A percentile compares a stretch with the other conserved stretches of the same genome.
phyloP scores from a whole-genome alignment of 176 grass and related monocot species.

The Bolboschoenus planiculmis region DNA sequence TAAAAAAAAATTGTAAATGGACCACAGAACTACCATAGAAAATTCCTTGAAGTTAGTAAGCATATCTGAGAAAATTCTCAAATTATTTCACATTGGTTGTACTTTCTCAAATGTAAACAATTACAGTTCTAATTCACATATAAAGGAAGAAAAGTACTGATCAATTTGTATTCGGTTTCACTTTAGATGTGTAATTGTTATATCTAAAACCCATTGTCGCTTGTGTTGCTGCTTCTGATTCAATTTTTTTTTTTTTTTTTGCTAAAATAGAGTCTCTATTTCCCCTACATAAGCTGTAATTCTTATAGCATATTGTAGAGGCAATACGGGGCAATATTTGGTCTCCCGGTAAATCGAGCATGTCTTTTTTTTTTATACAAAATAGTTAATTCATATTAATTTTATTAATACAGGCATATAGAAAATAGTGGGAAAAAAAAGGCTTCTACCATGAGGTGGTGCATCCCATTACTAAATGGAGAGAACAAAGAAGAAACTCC shows the following conservation, averaged over 20 bases:
- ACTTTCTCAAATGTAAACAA: background rate
- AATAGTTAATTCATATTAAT: background rate
- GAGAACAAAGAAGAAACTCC: conserved; percentile 23
- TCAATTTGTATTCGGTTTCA: background rate
- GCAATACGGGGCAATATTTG: background rate
- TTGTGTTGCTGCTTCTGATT: background rate
- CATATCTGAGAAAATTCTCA: background rate
- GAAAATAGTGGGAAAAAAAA: background rate
- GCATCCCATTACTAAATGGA: conserved; percentile 55
- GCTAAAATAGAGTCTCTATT: background rate
- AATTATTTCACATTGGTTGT: background rate
- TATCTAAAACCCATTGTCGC: too few species aligned
- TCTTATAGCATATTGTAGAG: background rate
- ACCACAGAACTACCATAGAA: background rate
- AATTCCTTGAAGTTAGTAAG: background rate
- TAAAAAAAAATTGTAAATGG: background rate
- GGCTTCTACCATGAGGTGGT: conserved; percentile 51
- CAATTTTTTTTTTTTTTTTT: background rate
- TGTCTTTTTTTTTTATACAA: background rate
- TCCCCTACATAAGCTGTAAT: background rate
- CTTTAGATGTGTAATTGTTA: background rate
- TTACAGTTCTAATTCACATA: background rate
- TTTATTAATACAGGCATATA: background rate
- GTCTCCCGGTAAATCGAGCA: background rate
- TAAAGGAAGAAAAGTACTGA: background rate